Evolutionary conservation across 805 yeast species (phyloP).

Genomic region (Vanderwaltozyma verrucispora): DNA sequence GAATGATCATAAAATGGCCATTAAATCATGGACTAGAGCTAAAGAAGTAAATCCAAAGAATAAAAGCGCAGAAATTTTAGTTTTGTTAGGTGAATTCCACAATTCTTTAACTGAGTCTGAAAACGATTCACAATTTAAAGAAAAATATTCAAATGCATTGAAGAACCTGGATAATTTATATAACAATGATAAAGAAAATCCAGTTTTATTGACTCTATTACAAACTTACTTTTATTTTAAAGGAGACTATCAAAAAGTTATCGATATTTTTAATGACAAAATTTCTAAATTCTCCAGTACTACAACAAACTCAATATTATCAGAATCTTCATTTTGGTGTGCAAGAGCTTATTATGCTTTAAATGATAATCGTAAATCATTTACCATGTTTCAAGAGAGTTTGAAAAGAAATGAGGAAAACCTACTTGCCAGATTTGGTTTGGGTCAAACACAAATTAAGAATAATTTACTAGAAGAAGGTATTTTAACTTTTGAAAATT

Average conservation of each 20-base stretch:
- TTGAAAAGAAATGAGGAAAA: slow-evolving; percentile 54
- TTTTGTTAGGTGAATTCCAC: slow-evolving; percentile 61
- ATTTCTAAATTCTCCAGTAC: slow-evolving; percentile 30
- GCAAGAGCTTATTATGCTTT: slow-evolving; percentile 64
- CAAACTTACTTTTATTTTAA: slow-evolving; percentile 66
- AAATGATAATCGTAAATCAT: slow-evolving; percentile 58
- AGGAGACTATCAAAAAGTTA: slow-evolving; percentile 46
- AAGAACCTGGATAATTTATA: slow-evolving; percentile 29
- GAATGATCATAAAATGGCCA: slow-evolving; percentile 68
- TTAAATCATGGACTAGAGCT: slow-evolving; percentile 73
- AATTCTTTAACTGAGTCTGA: slow-evolving; percentile 41
- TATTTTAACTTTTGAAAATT: slow-evolving; percentile 68
- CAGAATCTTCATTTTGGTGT: slow-evolving; percentile 73
- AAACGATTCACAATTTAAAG: slow-evolving; percentile 45
- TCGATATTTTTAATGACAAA: slow-evolving; percentile 45
- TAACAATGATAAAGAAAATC: slow-evolving; percentile 39
- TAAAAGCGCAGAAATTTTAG: slow-evolving; percentile 50
- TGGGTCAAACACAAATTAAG: slow-evolving; percentile 73
- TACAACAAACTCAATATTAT: slow-evolving; percentile 30
- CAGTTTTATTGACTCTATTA: slow-evolving; percentile 54
- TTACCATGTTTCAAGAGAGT: slow-evolving; percentile 62
- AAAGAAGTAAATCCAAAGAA: slow-evolving; percentile 53
- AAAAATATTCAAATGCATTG: slow-evolving; percentile 50
- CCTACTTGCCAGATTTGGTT: slow-evolving; percentile 64
- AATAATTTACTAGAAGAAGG: slow-evolving; percentile 77